Base-by-base conservation (phyloP, 1,139 yeast genomes). In the Scheffersomyces insectosa region DNA sequence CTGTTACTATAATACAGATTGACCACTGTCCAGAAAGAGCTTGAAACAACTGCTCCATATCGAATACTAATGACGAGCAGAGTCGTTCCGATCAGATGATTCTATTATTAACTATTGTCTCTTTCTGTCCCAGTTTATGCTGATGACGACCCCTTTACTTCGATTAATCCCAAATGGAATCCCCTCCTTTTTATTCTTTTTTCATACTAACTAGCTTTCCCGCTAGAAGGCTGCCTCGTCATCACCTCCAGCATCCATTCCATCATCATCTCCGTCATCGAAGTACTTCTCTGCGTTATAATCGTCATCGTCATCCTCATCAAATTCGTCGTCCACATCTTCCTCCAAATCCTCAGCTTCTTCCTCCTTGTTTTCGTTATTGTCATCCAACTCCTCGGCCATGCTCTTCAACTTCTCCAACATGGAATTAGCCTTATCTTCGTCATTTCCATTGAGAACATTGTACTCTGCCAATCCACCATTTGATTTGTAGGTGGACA, bases 241-340 rank as follows among this genome's bases (percentile, higher is more conserved):
- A 38, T 89, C 95, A 48, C 85, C 89, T 47, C 83, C 90, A 51
- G 80, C 88, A 55, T 83, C 89, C 45, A 80, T 88, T 31, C 77
- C 83, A 48, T 85, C 93, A 43, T 86, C 93, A 46, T 86, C 95
- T 38, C 86, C 88, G 50, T 82, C 88, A 50, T 85, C 91, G 52
- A 75, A 75, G 54, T 75, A 75, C 57, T 72, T 70, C 46, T 75
- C 79, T 4, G 79, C 79, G 47, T 75, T 75, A 53, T 75, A 75
- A 56, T 83, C 88, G 47, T 82, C 85, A 43, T 83, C 89, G 37
- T 80, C 86, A 45, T 80, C 86, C 38, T 82, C 88, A 43, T 80
- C 85, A 45, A 75, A 83, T 34, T 77, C 82, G 42, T 79, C 85
- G 37, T 75, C 79, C 27, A 71, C 69, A 29, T 76, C 82, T 36